Evolutionary conservation across 2,329 filamentous ascomycete species (phyloP).

Genomic region (Pseudogymnoascus sp.): DNA sequence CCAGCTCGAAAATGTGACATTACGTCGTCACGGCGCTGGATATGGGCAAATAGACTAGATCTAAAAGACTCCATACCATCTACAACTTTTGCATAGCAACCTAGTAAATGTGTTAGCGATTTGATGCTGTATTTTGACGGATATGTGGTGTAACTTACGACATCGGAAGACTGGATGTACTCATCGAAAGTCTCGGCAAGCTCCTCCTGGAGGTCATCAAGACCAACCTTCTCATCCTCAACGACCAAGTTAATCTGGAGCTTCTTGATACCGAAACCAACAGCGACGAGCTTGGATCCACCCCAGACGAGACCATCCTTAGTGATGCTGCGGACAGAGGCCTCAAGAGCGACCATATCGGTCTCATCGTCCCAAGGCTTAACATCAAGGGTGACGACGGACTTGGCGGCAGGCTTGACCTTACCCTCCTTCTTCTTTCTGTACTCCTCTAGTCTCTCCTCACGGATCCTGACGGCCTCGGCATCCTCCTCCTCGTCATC

Average conservation of each 20-base stretch:
- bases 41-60: slow-evolving; percentile 17
- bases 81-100: slow-evolving; percentile 90
- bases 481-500: slow-evolving; percentile 93
- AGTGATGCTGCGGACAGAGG: slow-evolving; percentile 72
- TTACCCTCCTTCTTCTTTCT: slow-evolving; percentile 94
- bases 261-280: slow-evolving; percentile 98
- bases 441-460: slow-evolving; percentile 89
- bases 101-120: slow-evolving; percentile 27
- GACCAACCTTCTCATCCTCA: slow-evolving; percentile 92
- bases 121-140: neutral
- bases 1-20: slow-evolving; percentile 21
- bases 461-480: slow-evolving; percentile 75
- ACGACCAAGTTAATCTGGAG: slow-evolving; percentile 97
- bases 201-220: slow-evolving; percentile 78
- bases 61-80: slow-evolving; percentile 31
- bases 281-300: slow-evolving; percentile 77
- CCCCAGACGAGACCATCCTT: slow-evolving; percentile 96
- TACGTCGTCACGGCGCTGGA: slow-evolving; percentile 21
- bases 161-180: slow-evolving; percentile 88
- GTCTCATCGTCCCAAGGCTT: slow-evolving; percentile 99
- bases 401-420: slow-evolving; percentile 90
- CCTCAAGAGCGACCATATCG: slow-evolving; percentile 77
- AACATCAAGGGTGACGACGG: slow-evolving; percentile 88
- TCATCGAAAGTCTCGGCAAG: slow-evolving; percentile 80
- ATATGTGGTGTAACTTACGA: slow-evolving; percentile 45